phyloP scores from a whole-genome alignment of 176 grass and related monocot genomes.

The Triticum aestivum region IWGSC_CS_RefSeq_v2.1 NC_057806.1:505449929-505450428 shows the following conservation, averaged over 20 bases:
- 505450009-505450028: background rate
- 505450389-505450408: background rate
- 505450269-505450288: slow-evolving; percentile 70
- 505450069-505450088: background rate
- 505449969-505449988: background rate
- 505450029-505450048: background rate
- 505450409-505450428: background rate
- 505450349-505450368: background rate
- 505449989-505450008: background rate
- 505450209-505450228: slow-evolving; percentile 49
- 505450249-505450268: slow-evolving; percentile 28
- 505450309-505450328: slow-evolving; percentile 56
- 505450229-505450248: slow-evolving; percentile 18
- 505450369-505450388: background rate
- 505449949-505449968: background rate
- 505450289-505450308: slow-evolving; percentile 66
- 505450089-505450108: background rate
- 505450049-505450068: background rate
- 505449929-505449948: background rate
- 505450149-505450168: background rate
- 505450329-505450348: background rate
- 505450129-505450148: background rate
- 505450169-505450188: background rate
- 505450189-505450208: slow-evolving; percentile 59
- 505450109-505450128: background rate